Conservation (phyloP, 495 filamentous ascomycete genomes). For the Xylaria scruposa region DNA sequence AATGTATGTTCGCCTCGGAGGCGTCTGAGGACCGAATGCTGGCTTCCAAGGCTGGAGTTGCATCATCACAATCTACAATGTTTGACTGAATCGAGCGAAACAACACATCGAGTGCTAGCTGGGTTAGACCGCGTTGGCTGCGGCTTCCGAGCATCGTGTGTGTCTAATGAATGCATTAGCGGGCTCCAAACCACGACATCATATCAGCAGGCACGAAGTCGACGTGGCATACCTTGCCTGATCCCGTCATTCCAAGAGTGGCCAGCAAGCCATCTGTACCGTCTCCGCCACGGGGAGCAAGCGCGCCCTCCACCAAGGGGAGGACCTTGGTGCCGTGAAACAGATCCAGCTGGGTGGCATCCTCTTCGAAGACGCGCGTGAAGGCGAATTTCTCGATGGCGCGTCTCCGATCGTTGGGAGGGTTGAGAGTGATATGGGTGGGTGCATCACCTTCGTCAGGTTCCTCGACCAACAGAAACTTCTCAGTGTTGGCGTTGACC, state of each 20-base stretch:
- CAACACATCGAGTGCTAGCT: constrained; percentile 87
- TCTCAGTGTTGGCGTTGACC: constrained; percentile 58
- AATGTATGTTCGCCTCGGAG: constrained; percentile 82
- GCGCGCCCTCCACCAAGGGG: constrained; percentile 76
- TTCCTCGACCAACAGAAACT: constrained; percentile 79
- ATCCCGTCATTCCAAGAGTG: constrained; percentile 93
- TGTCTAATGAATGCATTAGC: constrained; percentile 62
- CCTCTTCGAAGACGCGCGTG: constrained; percentile 90
- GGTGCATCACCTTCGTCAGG: constrained; percentile 59
- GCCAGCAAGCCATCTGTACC: constrained; percentile 89
- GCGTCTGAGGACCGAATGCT: constrained; percentile 78
- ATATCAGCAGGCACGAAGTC: background rate
- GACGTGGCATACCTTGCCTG: constrained; percentile 77
- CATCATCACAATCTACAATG: constrained; percentile 66
- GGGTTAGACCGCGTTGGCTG: constrained; percentile 84
- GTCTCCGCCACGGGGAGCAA: constrained; percentile 70
- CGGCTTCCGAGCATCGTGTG: constrained; percentile 96
- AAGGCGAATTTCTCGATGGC: constrained; percentile 94
- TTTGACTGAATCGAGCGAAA: constrained; percentile 77
- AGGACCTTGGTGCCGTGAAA: constrained; percentile 84
- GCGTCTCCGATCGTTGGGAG: constrained; percentile 81
- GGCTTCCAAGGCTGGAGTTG: constrained; percentile 66
- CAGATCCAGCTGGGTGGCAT: constrained; percentile 80
- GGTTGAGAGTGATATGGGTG: constrained; percentile 87
- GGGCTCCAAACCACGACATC: too few species aligned